Percentiles rank a stretch among this genome's conserved stretches.
These are phyloP conservation scores for Penicillium vulpinum DNA, from an alignment of 2,329 filamentous ascomycete species.

Conservation along the genomic window DNA sequence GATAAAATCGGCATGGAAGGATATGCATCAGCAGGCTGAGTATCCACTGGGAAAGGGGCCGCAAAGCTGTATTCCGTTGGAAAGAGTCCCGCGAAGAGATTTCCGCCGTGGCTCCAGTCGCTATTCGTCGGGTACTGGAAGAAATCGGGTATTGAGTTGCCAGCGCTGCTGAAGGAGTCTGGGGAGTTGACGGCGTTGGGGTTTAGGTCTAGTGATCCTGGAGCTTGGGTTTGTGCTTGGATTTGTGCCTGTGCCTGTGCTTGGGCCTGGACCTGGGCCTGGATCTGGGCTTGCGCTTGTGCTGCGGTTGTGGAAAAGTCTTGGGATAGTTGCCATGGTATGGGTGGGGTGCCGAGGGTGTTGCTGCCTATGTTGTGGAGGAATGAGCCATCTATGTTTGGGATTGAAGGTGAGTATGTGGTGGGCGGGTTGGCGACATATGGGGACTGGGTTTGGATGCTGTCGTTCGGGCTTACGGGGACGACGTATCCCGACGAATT, in stretches of 20 bases:
- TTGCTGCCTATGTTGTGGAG: constrained; percentile 3
- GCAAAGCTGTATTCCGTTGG: constrained; percentile 11
- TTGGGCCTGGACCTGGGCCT: too few relatives aligned
- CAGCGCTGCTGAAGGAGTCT: constrained; percentile 27
- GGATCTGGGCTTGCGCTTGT: too few relatives aligned
- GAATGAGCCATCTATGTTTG: constrained; percentile 5
- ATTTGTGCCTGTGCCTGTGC: too few relatives aligned
- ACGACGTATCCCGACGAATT: constrained; percentile 38
- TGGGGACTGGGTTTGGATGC: constrained; percentile 2
- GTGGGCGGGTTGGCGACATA: not conserved
- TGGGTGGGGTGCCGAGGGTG: not conserved
- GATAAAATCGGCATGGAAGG: constrained; percentile 17
- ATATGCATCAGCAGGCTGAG: not conserved
- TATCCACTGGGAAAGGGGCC: not conserved
- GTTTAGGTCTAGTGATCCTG: constrained; percentile 4
- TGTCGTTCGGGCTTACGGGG: constrained; percentile 21
- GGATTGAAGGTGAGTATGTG: not conserved
- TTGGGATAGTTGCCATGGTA: constrained; percentile 15
- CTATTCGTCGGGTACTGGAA: constrained; percentile 90
- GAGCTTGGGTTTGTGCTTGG: not conserved
- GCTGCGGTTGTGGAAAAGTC: constrained; percentile 2
- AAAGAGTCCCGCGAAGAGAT: constrained; percentile 29
- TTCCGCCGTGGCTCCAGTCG: constrained; percentile 66
- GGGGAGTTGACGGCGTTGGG: constrained; percentile 19
- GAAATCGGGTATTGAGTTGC: constrained; percentile 56